phyloP scores from a whole-genome alignment of 1,139 yeast species.

The Suhomyces bolitotheri region DNA sequence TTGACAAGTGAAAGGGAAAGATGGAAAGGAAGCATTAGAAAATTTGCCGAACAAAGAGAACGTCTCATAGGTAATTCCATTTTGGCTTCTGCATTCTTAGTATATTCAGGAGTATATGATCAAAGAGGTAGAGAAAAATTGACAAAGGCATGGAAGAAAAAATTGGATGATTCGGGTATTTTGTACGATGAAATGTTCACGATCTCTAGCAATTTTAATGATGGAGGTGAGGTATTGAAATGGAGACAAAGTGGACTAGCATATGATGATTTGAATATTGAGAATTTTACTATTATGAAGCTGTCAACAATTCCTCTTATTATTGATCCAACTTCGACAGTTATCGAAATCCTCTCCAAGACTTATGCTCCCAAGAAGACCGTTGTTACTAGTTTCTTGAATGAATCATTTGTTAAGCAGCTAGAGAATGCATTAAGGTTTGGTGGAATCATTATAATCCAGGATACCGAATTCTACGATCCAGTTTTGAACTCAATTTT shows the following conservation, averaged over 20 bases:
- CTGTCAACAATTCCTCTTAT: slow-evolving; percentile 50
- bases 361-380: slow-evolving; percentile 39
- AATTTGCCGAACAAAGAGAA: slow-evolving; percentile 49
- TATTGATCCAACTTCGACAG: slow-evolving; percentile 68
- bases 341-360: slow-evolving; percentile 42
- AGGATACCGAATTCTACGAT: slow-evolving; percentile 79
- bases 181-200: slow-evolving; percentile 38
- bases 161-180: slow-evolving; percentile 42
- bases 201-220: slow-evolving; percentile 39
- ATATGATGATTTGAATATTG: slow-evolving; percentile 59
- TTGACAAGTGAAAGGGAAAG: slow-evolving; percentile 70
- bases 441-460: slow-evolving; percentile 73
- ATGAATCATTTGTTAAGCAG: slow-evolving; percentile 65
- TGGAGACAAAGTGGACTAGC: slow-evolving; percentile 61
- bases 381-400: slow-evolving; percentile 67
- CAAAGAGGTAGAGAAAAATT: slow-evolving; percentile 49
- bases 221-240: slow-evolving; percentile 38
- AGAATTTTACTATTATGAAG: slow-evolving; percentile 60
- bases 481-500: slow-evolving; percentile 69
- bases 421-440: slow-evolving; percentile 80
- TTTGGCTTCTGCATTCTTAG: slow-evolving; percentile 59
- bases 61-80: slow-evolving; percentile 65
- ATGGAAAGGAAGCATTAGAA: slow-evolving; percentile 63
- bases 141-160: slow-evolving; percentile 40
- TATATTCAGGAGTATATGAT: slow-evolving; percentile 64